Base-by-base conservation (phyloP, 306 rosid genomes). In the Rosa multiflora region DNA sequence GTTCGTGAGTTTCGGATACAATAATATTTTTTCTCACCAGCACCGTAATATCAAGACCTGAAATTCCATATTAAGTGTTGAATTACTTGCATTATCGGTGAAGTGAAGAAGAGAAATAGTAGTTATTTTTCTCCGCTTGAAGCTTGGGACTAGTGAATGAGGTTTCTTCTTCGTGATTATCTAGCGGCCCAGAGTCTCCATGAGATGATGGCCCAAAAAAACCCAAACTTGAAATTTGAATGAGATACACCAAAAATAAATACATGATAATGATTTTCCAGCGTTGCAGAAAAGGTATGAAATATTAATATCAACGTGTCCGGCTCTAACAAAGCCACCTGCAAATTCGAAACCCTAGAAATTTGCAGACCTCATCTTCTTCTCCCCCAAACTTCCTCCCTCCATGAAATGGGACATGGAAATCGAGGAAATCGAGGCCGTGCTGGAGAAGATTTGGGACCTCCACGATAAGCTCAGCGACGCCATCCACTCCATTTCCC, bases 401-500 rank as follows among this genome's bases (percentile, higher is more conserved):
- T 21, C 46, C 77, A 91, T 93, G 99, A 95, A 84, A 88, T 90
- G 98, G 97, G 93, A 89, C 47, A 90, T 93, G 96, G 93, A 91
- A 71, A 86, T 91, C 82, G 98, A 93, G 12, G 99, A 93, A 82
- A 74, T 91, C 82, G 99, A 93, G 78, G 89, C 87, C 1, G 73
- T 91, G 68, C 89, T 93, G 21, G 99, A 93, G 88, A 96, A 86
- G 81, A 89, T 96, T 70, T 96, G 99, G 96, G 97, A 93, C 85
- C 85, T 96, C 2, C 99, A 96, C 83, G 97, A 96, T 87, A 96
- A 93, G 86, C 91, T 96, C 81, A 96, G 99, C 75, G 99, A 96
- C 79, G 93, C 99, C 4, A 96, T 96, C 67, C 99, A 96, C 82
- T 93, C 93, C 4, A 82, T 96, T 48, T 90, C 99, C 32, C 79